Evolutionary conservation across 2,329 filamentous ascomycete species (phyloP).

Genomic region (Aspergillus viridinutans): DNA sequence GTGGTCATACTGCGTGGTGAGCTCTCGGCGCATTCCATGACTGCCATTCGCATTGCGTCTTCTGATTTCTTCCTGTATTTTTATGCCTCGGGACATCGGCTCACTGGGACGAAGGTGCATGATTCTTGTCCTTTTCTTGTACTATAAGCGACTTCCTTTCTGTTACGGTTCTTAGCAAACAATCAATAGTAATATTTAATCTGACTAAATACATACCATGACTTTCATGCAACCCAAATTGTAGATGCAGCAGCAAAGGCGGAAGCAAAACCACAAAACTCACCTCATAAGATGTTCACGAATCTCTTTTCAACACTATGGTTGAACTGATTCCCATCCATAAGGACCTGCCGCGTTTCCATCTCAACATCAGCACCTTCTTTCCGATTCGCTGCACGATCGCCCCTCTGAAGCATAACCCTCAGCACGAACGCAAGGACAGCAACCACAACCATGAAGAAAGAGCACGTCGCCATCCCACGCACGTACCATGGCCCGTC

Average conservation of each 20-base stretch:
- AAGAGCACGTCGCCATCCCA: constrained; percentile 61
- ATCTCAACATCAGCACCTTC: constrained; percentile 10
- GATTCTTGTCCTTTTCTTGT: neutral
- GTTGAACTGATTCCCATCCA: constrained; percentile 19
- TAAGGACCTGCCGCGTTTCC: constrained; percentile 27
- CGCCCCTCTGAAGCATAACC: constrained; percentile 50
- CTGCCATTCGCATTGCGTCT: neutral
- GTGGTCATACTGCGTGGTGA: constrained; percentile 57
- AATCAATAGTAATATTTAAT: neutral
- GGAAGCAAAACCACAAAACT: no score
- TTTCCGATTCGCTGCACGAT: constrained; percentile 27
- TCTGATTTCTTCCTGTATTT: neutral
- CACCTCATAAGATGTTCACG: neutral
- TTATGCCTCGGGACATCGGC: neutral
- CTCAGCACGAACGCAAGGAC: constrained; percentile 53
- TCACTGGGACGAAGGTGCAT: neutral
- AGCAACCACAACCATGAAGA: constrained; percentile 60
- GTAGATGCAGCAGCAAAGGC: neutral
- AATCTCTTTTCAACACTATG: constrained; percentile 15
- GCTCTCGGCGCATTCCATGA: neutral
- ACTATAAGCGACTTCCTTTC: neutral
- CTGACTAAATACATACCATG: neutral
- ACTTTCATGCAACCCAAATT: neutral
- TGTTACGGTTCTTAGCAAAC: neutral
- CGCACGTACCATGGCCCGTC: constrained; percentile 59